Evolutionary conservation across 768 basidiomycete species (phyloP).

Genomic region (Infundibulicybe gibba): DNA sequence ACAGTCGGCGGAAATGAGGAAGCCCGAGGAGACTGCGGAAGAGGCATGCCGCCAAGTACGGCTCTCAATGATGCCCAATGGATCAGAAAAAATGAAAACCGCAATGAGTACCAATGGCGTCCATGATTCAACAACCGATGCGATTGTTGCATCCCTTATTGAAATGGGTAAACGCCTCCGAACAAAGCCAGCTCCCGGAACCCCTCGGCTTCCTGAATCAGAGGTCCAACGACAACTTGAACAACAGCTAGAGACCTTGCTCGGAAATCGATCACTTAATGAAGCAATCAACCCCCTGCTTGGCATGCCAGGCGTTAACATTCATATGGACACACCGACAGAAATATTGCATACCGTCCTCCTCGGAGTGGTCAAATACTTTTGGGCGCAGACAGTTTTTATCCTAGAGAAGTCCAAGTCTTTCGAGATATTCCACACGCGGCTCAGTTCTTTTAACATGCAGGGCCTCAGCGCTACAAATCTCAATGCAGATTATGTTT

Average conservation of each 20-base stretch:
- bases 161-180: neutral
- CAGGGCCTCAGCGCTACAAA: neutral
- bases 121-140: neutral
- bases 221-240: neutral
- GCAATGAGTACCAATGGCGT: neutral
- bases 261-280: neutral
- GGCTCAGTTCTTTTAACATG: neutral
- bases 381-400: neutral
- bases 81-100: neutral
- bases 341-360: neutral
- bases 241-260: neutral
- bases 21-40: constrained; percentile 1
- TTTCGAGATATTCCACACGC: neutral
- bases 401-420: neutral
- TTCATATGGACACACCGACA: constrained; percentile 1
- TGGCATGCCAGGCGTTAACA: constrained; percentile 3
- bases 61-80: neutral
- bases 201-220: neutral
- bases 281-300: constrained; percentile 6
- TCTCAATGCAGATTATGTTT: neutral
- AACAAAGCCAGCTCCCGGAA: neutral
- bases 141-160: neutral
- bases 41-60: neutral
- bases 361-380: neutral
- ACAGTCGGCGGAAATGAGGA: constrained; percentile 2